These are phyloP conservation scores for Hyaloscypha hepaticicola DNA, from an alignment of 495 filamentous ascomycete genomes.

Conservation along the genomic window DNA sequence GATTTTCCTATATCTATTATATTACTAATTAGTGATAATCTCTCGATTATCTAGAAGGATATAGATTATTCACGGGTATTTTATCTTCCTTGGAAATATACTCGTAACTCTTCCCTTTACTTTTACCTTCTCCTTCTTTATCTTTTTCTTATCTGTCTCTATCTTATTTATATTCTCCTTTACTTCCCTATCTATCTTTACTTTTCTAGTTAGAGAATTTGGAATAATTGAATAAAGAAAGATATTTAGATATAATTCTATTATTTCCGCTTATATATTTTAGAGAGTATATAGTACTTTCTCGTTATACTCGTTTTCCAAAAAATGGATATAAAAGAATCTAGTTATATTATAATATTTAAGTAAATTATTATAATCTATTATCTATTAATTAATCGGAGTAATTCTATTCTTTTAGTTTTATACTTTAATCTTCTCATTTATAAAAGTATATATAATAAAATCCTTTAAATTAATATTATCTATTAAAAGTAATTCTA, in stretches of 20 bases:
- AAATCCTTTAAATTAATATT: not conserved
- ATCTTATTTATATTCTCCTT: too few species aligned
- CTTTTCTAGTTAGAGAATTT: too few species aligned
- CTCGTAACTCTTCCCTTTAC: not conserved
- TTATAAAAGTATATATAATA: not conserved
- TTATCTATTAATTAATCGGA: not conserved
- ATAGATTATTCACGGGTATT: slow-evolving; percentile 1
- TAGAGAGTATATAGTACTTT: not conserved
- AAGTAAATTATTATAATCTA: not conserved
- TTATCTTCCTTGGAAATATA: not conserved
- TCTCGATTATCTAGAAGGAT: not conserved
- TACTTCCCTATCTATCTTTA: too few species aligned
- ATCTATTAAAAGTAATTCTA: too few species aligned
- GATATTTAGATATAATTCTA: not conserved
- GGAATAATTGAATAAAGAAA: not conserved
- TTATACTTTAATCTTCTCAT: not conserved
- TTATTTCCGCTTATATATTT: not conserved
- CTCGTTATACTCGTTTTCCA: not conserved
- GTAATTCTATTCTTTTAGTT: not conserved
- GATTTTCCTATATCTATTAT: not conserved
- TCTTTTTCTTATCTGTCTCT: not conserved
- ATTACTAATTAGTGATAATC: not conserved
- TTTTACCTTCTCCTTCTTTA: not conserved
- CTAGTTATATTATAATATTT: not conserved
- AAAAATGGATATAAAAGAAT: not conserved